Percentiles rank a stretch among this genome's conserved stretches.
Evolutionary conservation across 2,329 filamentous ascomycete genomes (phyloP).

Genomic region (Neoarthrinium moseri): DNA sequence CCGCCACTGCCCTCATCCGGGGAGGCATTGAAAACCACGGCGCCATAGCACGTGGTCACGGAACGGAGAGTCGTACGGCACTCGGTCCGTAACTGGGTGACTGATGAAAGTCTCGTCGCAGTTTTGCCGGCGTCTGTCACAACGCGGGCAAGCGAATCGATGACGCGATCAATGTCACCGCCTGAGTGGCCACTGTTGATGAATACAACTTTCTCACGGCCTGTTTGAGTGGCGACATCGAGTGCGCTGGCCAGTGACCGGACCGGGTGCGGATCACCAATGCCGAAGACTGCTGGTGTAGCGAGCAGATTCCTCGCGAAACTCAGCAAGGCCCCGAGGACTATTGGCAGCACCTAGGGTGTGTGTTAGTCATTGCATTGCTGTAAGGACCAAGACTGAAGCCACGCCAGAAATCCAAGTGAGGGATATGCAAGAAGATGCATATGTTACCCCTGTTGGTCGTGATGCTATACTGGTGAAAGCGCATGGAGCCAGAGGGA

Average conservation of each 20-base stretch:
- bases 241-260: slow-evolving; percentile 66
- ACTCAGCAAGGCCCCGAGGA: slow-evolving; percentile 58
- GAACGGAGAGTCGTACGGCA: slow-evolving; percentile 67
- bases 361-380: too few relatives aligned
- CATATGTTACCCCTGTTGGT: too few relatives aligned
- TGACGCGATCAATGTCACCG: slow-evolving; percentile 71
- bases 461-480: too few relatives aligned
- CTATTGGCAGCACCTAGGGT: slow-evolving; percentile 60
- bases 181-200: slow-evolving; percentile 71
- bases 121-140: slow-evolving; percentile 55
- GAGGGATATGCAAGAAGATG: too few relatives aligned
- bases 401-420: too few relatives aligned
- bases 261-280: slow-evolving; percentile 61
- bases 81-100: slow-evolving; percentile 57
- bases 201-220: slow-evolving; percentile 71
- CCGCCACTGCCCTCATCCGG: slow-evolving; percentile 65
- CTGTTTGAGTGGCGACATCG: slow-evolving; percentile 46
- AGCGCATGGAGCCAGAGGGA: too few relatives aligned
- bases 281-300: slow-evolving; percentile 72
- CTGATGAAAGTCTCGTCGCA: slow-evolving; percentile 51
- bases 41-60: slow-evolving; percentile 70
- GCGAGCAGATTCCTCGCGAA: slow-evolving; percentile 84
- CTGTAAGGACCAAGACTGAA: too few relatives aligned
- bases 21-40: slow-evolving; percentile 73
- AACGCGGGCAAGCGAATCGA: slow-evolving; percentile 59